Percentiles rank a stretch among this genome's conserved stretches.
These are phyloP conservation scores for Fusarium illudens DNA, from an alignment of 2,329 filamentous ascomycete species.

Conservation along the genomic window DNA sequence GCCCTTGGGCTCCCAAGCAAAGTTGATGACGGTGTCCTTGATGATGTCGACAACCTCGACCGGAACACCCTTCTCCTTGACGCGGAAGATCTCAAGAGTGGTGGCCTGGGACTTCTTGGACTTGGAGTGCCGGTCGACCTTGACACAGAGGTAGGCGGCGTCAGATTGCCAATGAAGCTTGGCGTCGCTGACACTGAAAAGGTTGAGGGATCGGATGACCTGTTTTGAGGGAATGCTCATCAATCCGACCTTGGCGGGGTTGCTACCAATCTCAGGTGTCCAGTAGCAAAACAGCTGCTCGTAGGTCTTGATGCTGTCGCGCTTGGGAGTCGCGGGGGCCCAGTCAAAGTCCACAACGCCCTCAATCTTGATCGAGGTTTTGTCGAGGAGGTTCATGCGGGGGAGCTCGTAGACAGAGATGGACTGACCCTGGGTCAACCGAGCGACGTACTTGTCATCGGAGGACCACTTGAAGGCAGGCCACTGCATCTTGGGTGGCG, in stretches of 20 bases:
- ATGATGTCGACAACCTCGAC: constrained; percentile 98
- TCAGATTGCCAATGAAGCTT: constrained; percentile 99
- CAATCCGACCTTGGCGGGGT: constrained; percentile 94
- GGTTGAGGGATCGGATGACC: constrained; percentile 90
- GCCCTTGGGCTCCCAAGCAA: constrained; percentile 98
- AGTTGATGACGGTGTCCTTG: constrained; percentile 99
- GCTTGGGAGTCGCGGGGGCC: constrained; percentile 83
- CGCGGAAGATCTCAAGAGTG: constrained; percentile 97
- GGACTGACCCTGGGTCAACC: constrained; percentile 85
- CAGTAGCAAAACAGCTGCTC: constrained; percentile 98
- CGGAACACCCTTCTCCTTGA: constrained; percentile 96
- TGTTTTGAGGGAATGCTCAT: constrained; percentile 98
- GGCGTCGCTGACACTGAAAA: constrained; percentile 97
- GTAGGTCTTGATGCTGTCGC: constrained; percentile 87
- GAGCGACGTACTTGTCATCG: constrained; percentile 95
- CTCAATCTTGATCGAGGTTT: constrained; percentile 94
- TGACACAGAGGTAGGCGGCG: constrained; percentile 92
- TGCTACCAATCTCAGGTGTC: constrained; percentile 98
- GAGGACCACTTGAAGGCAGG: constrained; percentile 99
- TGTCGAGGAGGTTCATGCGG: constrained; percentile 88
- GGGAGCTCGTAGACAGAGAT: constrained; percentile 93
- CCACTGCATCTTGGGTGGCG: constrained; percentile 89
- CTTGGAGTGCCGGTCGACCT: constrained; percentile 98
- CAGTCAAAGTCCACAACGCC: constrained; percentile 98
- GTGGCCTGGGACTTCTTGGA: constrained; percentile 98